A percentile compares a stretch with the other conserved stretches of the same genome.
Evolutionary conservation across 164 flowering plant genomes (phyloP).

Genomic region (Akebia trifoliata): DNA sequence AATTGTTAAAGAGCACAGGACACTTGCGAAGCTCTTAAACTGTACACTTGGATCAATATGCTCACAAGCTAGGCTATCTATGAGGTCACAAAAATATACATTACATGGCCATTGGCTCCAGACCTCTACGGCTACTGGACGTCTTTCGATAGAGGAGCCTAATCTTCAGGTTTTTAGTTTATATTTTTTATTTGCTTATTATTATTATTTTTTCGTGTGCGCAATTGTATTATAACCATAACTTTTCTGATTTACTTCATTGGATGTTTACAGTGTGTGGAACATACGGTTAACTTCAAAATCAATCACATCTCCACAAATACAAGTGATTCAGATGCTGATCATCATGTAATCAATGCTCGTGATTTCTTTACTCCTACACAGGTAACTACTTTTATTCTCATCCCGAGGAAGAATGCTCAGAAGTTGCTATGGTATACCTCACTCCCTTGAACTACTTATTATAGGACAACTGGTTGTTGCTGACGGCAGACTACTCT

Average conservation of each 20-base stretch:
- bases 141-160: conserved; percentile 98
- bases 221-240: background rate
- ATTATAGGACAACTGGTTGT: conserved; percentile 81
- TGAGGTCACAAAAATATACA: conserved; percentile 62
- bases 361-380: conserved; percentile 84
- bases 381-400: conserved; percentile 43
- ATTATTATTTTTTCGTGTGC: conserved; percentile 4
- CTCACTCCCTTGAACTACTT: conserved; percentile 4
- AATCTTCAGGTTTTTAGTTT: conserved; percentile 82
- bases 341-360: conserved; percentile 55
- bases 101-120: conserved; percentile 98
- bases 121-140: conserved; percentile 94
- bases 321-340: conserved; percentile 26
- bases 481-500: conserved; percentile 91
- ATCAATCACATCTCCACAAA: conserved; percentile 28
- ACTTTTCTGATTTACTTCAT: background rate
- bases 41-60: conserved; percentile 94
- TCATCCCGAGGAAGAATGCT: background rate
- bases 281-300: conserved; percentile 69
- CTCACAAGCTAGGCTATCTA: conserved; percentile 64
- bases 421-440: conserved; percentile 4
- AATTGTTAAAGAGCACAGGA: conserved; percentile 82
- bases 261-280: conserved; percentile 63
- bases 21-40: conserved; percentile 80
- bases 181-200: background rate